Evolutionary conservation across 1,139 yeast genomes (phyloP), one percentile per base, ranked within the genome.

Genomic region (Hanseniaspora sp.): DNA sequence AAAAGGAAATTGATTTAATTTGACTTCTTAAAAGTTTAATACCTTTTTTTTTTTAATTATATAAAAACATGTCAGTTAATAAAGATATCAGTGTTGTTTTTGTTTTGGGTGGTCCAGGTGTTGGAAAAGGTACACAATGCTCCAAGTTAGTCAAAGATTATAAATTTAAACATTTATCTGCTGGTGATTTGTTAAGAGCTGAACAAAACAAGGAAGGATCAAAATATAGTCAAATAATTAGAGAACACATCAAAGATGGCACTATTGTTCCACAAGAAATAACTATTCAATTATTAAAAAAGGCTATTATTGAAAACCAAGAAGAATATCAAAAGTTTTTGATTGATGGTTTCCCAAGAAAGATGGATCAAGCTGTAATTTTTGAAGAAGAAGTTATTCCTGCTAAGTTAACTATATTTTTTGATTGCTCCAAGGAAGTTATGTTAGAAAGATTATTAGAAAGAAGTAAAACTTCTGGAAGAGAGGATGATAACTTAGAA

Each of bases 51-150:
- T n/a, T n/a, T n/a, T n/a, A n/a, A n/a, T n/a, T n/a, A n/a, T n/a
- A n/a, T n/a, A n/a, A 61, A 4, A 66, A 74, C 12, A 79, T 83
- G 0, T 84, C 84, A 64, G 68, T 77, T 6, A 74, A 75, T 4
- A 82, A 80, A 42, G 79, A 82, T 56, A 78, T 86, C 35, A 79
- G 86, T 35, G 95, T 92, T 7, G 76, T 92, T 33, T 92, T 86
- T 67, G 96, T 92, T 7, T 77, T 92, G 41, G 95, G 95, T 37
- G 87, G 78, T 6, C 78, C 78, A 41, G 96, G 98, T 15, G 83
- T 95, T 17, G 98, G 98, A 43, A 92, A 92, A 67, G 98, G 98
- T 56, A 92, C 98, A 1, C 98, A 92, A 70, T 87, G 96, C 72
- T 85, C 82, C 44, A 84, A 79, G 63, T 75, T 92, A 56, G 96